A percentile compares a stretch with the other conserved stretches of the same genome.
Evolutionary conservation across 208 protist genomes (phyloP).

Genomic region (Borovskyia barvae): DNA sequence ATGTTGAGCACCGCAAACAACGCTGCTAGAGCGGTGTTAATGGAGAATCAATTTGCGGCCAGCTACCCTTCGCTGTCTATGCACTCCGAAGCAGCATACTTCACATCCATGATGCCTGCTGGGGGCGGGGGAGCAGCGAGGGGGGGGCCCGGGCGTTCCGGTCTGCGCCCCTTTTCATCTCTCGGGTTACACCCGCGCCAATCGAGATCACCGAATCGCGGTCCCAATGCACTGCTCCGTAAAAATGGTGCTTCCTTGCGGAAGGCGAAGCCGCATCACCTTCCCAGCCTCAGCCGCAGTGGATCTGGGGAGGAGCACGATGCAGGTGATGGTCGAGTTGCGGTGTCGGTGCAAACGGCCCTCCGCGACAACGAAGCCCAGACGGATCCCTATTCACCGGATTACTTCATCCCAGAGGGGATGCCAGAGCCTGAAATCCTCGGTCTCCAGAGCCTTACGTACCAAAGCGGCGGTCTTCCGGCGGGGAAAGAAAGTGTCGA

Average conservation of each 20-base stretch:
- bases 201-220: background rate
- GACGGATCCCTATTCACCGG: slow-evolving; percentile 89
- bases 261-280: slow-evolving; percentile 27
- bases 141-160: background rate
- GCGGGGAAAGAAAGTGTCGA: slow-evolving; percentile 81
- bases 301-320: background rate
- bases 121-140: background rate
- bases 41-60: slow-evolving; percentile 25
- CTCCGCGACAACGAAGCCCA: slow-evolving; percentile 87
- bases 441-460: slow-evolving; percentile 58
- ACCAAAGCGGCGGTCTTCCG: slow-evolving; percentile 65
- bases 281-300: slow-evolving; percentile 22
- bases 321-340: slow-evolving; percentile 7
- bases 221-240: background rate
- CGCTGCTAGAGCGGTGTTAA: background rate
- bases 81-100: slow-evolving; percentile 9
- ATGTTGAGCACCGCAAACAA: slow-evolving; percentile 14
- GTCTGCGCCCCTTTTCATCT: slow-evolving; percentile 1
- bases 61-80: slow-evolving; percentile 17
- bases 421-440: slow-evolving; percentile 73
- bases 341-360: slow-evolving; percentile 49
- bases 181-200: slow-evolving; percentile 1
- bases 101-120: slow-evolving; percentile 3
- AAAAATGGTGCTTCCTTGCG: background rate
- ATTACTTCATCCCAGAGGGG: slow-evolving; percentile 75